Evolutionary conservation across 345 rosid species (phyloP).

Genomic region (Schrenkiella parvula): DNA sequence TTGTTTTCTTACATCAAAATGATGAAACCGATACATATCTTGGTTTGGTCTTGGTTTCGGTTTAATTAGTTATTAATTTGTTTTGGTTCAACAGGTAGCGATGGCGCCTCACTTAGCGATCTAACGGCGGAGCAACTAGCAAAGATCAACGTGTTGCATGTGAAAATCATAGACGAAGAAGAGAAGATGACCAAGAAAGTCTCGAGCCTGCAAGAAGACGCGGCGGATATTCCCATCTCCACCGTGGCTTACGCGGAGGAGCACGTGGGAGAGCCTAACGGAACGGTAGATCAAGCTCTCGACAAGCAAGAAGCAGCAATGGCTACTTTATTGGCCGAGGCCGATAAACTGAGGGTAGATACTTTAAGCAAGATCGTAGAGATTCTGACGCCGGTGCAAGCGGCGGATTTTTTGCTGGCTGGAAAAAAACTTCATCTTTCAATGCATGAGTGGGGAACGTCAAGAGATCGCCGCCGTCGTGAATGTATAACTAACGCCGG

Average conservation of each 20-base stretch:
- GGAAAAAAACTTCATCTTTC: conserved; percentile 41
- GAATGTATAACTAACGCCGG: conserved; percentile 6
- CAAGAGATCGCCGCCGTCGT: conserved; percentile 36
- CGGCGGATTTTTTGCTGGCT: conserved; percentile 36
- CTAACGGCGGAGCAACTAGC: conserved; percentile 33
- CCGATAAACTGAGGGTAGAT: conserved; percentile 37
- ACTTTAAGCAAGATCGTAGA: conserved; percentile 32
- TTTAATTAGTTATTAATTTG: not conserved
- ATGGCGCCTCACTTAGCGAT: conserved; percentile 28
- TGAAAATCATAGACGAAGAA: conserved; percentile 33
- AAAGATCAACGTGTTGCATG: conserved; percentile 35
- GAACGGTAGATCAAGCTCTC: conserved; percentile 32
- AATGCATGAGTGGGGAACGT: conserved; percentile 41
- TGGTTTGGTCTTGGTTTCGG: not conserved
- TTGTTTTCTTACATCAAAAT: not conserved
- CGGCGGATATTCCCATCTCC: conserved; percentile 44
- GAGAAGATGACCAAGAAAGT: conserved; percentile 35
- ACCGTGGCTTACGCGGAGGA: conserved; percentile 15
- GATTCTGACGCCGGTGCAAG: conserved; percentile 34
- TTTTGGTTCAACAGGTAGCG: conserved; percentile 7
- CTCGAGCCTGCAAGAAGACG: conserved; percentile 46
- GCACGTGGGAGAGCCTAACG: not conserved
- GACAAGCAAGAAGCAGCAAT: conserved; percentile 30
- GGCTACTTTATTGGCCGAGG: conserved; percentile 32
- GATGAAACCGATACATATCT: not conserved